These are phyloP conservation scores for Funneliformis geosporum DNA, from an alignment of 192 early-diverging fungal genomes.

Conservation along the genomic window DNA sequence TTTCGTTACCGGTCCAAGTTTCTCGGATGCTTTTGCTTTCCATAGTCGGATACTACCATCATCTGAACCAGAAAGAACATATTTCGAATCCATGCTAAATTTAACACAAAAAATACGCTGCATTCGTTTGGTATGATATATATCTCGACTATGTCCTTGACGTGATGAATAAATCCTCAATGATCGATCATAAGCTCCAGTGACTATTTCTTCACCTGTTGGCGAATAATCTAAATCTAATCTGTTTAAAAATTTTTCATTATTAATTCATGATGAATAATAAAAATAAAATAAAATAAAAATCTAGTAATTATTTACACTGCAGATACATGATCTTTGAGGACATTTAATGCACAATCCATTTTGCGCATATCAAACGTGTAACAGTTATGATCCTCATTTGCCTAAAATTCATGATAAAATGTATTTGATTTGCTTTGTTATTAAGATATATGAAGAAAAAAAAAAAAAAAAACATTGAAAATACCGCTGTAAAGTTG, in stretches of 20 bases:
- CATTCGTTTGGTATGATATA: conserved; percentile 99
- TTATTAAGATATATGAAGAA: neutral
- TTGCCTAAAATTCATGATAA: conserved; percentile 54
- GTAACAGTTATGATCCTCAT: conserved; percentile 98
- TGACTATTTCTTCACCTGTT: conserved; percentile 94
- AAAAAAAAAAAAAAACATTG: conserved; percentile 14
- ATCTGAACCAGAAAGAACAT: conserved; percentile 92
- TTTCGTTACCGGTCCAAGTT: conserved; percentile 57
- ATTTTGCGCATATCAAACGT: conserved; percentile 98
- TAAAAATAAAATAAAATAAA: neutral
- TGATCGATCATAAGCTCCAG: conserved; percentile 93
- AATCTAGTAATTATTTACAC: conserved; percentile 60
- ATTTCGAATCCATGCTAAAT: conserved; percentile 94
- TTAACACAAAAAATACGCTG: conserved; percentile 92
- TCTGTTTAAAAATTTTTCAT: conserved; percentile 35
- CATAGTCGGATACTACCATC: conserved; percentile 97
- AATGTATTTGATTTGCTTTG: neutral
- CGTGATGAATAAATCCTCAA: conserved; percentile 83
- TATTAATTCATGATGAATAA: neutral
- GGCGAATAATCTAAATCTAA: conserved; percentile 98
- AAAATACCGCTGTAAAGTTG: conserved; percentile 75
- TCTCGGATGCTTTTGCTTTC: conserved; percentile 93
- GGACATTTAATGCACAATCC: conserved; percentile 78
- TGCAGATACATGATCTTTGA: conserved; percentile 97
- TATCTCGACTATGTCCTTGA: conserved; percentile 83